Base-by-base conservation (phyloP, 2,329 filamentous ascomycete species). In the Arthrobotrys iridis region DNA sequence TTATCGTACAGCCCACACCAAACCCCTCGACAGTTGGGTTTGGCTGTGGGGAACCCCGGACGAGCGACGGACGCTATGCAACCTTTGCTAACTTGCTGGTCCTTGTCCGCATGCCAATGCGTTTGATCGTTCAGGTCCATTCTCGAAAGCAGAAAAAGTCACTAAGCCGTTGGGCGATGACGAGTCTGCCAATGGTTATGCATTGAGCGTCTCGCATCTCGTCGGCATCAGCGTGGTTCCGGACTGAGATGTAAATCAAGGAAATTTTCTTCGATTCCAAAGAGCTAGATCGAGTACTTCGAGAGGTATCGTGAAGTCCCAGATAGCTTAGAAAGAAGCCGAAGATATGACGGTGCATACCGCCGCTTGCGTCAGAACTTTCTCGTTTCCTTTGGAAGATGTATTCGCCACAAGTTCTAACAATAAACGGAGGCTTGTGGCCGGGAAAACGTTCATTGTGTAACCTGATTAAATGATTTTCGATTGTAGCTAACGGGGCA, bases 41-140 rank as follows among this genome's bases (percentile, higher is more conserved):
- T 75, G 46, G 71, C 63, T 75, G 71, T 75, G 71, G 71, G 71
- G 71, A 75, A 75, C 71, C 71, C 71, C 71, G 68, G 71, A 75
- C 63, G 20, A 75, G 64, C 71, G 40, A 33, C 71, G 71, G 71
- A 63, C 63, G 71, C 71, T 68, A 75, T 75, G 63, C 71, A 75
- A 62, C 71, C 63, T 68, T 48, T 58, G 63, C 57, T 26, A 68
- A 57, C 63, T 48, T 68, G 63, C 71, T 67, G 68, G 71, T 67
- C 70, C 70, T 74, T 74, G 70, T 43, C 68, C 52, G 60, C 68
- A 73, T 73, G 68, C 68, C 62, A 67, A 68, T 68, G 58, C 48
- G 58, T 62, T 75, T 62, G 63, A 58, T 68, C 43, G 62, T 28
- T 74, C 60, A 64, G 59, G 52, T 59, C 59, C 62, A 57, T 59